Evolutionary conservation across 805 yeast genomes (phyloP).

Genomic region (Candida golubevii): DNA sequence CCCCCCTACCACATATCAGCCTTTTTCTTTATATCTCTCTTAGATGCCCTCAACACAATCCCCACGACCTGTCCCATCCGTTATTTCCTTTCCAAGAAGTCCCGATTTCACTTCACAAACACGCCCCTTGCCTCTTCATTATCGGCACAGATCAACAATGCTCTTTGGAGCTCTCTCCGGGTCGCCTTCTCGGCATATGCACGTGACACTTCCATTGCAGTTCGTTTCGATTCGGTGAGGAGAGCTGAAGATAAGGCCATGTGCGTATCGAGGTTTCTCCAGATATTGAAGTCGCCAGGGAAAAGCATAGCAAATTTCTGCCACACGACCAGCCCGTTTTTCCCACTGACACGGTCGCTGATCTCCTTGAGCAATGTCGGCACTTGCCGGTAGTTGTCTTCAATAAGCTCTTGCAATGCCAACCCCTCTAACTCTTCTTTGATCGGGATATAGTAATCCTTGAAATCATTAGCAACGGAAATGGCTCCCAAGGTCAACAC

Average conservation of each 20-base stretch:
- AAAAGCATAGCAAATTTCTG: constrained; percentile 68
- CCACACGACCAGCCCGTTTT: constrained; percentile 39
- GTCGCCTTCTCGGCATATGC: constrained; percentile 47
- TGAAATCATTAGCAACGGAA: constrained; percentile 56
- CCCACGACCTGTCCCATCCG: too few relatives aligned
- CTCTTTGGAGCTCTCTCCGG: constrained; percentile 59
- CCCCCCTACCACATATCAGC: too few relatives aligned
- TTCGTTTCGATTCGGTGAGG: constrained; percentile 45
- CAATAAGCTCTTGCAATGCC: constrained; percentile 41
- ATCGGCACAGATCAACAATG: constrained; percentile 58
- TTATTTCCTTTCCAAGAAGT: not conserved
- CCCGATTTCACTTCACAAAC: not conserved
- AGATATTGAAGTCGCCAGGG: constrained; percentile 64
- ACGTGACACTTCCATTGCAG: constrained; percentile 48
- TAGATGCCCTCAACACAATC: too few relatives aligned
- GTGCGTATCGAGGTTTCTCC: constrained; percentile 59
- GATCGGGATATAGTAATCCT: constrained; percentile 58
- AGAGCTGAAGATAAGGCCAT: constrained; percentile 59
- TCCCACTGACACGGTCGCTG: constrained; percentile 33
- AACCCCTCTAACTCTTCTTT: constrained; percentile 59
- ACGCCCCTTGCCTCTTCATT: constrained; percentile 11
- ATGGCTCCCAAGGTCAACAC: constrained; percentile 79
- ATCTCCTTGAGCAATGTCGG: constrained; percentile 58
- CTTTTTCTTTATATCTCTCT: too few relatives aligned
- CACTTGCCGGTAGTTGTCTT: constrained; percentile 51